Conservation (phyloP, 2,329 filamentous ascomycete species). For the Pezicula neosporulosa region DNA sequence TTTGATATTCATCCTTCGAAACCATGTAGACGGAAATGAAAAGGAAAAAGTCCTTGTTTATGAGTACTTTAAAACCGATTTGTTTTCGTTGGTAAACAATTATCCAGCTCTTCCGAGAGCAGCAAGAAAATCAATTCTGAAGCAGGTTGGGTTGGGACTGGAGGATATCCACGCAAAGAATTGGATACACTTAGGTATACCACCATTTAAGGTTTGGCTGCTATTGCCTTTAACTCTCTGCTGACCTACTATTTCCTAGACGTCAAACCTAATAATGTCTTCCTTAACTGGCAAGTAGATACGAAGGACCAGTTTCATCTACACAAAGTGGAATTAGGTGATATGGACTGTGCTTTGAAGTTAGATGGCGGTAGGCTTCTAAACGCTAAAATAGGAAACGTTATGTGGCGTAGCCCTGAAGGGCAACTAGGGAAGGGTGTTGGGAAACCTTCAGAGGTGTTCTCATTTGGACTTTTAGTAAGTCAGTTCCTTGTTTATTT, state of each 20-base stretch:
- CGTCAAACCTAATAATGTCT: constrained; percentile 8
- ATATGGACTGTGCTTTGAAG: constrained; percentile 11
- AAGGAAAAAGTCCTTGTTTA: constrained; percentile 32
- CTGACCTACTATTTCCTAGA: constrained; percentile 2
- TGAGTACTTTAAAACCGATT: constrained; percentile 29
- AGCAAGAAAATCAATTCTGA: constrained; percentile 31
- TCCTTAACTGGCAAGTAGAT: constrained; percentile 7
- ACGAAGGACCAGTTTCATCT: neutral
- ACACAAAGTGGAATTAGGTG: constrained; percentile 5
- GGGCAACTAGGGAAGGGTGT: constrained; percentile 10
- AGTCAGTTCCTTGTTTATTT: constrained; percentile 3
- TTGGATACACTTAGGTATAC: constrained; percentile 12
- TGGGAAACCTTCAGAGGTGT: constrained; percentile 15
- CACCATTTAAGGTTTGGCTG: constrained; percentile 1
- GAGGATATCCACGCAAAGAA: constrained; percentile 9
- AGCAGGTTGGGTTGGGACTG: constrained; percentile 7
- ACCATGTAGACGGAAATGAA: constrained; percentile 32
- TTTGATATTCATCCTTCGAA: constrained; percentile 28
- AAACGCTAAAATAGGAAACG: constrained; percentile 9
- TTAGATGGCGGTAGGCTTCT: constrained; percentile 8
- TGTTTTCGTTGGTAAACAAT: constrained; percentile 30
- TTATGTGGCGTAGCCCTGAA: constrained; percentile 16
- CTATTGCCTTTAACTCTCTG: constrained; percentile 1
- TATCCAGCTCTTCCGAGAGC: constrained; percentile 26
- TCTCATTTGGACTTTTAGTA: constrained; percentile 13